Evolutionary conservation across 2,329 filamentous ascomycete genomes (phyloP), one percentile per base, ranked within the genome.

Genomic region (Lachnellula subtilissima): DNA sequence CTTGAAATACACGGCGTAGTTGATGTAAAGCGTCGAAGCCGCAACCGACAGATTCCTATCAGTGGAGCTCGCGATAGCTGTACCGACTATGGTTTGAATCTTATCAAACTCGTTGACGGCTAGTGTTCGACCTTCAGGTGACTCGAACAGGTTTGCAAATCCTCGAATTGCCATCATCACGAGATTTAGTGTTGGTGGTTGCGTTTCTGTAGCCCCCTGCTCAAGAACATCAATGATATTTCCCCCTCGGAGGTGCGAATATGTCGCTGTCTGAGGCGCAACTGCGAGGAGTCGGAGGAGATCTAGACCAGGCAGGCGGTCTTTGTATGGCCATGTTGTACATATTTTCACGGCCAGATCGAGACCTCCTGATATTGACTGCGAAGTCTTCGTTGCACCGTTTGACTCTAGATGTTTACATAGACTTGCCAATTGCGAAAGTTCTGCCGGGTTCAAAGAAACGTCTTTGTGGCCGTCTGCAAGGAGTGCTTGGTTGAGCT

Each of bases 41-140:
- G 94, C 93, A 54, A 96, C 86, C 50, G 88, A 82, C 11, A 97
- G 76, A 64, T 96, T 96, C 52, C 88, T 84, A 69, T 95, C 94
- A 4, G 79, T 79, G 3, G 85, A 74, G 25, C 82, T 80, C 51
- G 86, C 80, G 8, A 95, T 74, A 28, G 87, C 80, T 2, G 76
- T 72, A 4, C 89, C 75, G 4, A 88, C 81, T 6, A 69, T 35
- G n/a, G 11, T 39, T 37, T 70, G 65, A 23, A 71, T 67, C 40
- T 80, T 76, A 42, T 86, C 81, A 19, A 86, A 83, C 45, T 77
- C 75, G 19, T 74, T 75, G 12, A 82, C 79, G 5, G 85, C 83
- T 3, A 90, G 73, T 47, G 76, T 75, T 22, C 89, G 83, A 15
- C 94, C 94, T 55, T 86, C 78, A 0, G 83, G 75, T 0, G 89